Conservation (phyloP, 2,329 filamentous ascomycete genomes). For the Penicillium sp. region DNA sequence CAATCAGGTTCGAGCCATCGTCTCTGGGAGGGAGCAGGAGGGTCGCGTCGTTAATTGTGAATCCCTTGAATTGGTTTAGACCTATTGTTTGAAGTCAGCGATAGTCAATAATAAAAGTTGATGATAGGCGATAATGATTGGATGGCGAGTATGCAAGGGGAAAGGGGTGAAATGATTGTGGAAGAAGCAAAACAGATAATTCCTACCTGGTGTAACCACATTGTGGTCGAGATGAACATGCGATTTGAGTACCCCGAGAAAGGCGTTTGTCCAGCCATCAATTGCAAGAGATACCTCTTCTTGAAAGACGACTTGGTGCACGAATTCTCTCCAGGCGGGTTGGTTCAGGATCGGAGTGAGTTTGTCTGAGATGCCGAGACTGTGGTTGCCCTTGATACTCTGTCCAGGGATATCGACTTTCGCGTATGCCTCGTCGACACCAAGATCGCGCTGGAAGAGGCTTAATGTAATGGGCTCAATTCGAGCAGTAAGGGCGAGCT, state of each 20-base stretch:
- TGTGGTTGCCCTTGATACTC: constrained; percentile 27
- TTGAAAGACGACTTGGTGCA: constrained; percentile 13
- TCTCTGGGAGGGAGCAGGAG: constrained; percentile 22
- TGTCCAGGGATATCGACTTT: constrained; percentile 22
- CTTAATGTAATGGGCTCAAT: constrained; percentile 23
- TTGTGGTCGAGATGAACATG: constrained; percentile 25
- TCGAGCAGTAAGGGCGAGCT: constrained; percentile 21
- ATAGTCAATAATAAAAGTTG: not conserved
- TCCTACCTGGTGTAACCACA: constrained; percentile 18
- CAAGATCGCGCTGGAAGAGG: constrained; percentile 19
- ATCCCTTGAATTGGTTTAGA: constrained; percentile 24
- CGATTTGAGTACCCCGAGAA: constrained; percentile 25
- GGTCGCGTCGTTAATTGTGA: constrained; percentile 23
- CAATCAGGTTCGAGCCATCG: constrained; percentile 28
- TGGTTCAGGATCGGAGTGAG: constrained; percentile 18
- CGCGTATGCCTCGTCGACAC: constrained; percentile 20
- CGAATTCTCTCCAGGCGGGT: constrained; percentile 21
- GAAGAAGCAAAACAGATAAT: not conserved
- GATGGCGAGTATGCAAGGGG: not conserved
- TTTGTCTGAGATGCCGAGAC: constrained; percentile 15
- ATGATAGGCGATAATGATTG: not conserved
- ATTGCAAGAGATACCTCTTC: not conserved
- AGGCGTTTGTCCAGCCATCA: constrained; percentile 15
- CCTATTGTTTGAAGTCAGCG: constrained; percentile 12
- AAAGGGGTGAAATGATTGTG: not conserved